Conservation (phyloP, 768 basidiomycete species). For the Leccinum longicurvipes region DNA sequence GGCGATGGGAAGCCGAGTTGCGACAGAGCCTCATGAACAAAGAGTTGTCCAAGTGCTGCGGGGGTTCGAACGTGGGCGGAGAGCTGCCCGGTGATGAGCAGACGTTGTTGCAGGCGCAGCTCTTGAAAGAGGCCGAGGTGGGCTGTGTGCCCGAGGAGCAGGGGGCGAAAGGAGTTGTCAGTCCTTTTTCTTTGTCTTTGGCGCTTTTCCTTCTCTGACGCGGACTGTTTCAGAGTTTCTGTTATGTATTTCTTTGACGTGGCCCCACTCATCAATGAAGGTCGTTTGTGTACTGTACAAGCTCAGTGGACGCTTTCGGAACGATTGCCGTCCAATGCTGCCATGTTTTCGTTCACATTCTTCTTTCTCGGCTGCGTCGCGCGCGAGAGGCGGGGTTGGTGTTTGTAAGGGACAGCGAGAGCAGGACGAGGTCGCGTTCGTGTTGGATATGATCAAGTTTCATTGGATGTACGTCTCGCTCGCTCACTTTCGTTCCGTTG, state of each 20-base stretch:
- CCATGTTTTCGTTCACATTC: constrained; percentile 80
- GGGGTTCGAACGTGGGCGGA: constrained; percentile 37
- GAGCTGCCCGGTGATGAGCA: constrained; percentile 80
- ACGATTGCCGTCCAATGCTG: constrained; percentile 75
- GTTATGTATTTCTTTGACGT: not conserved
- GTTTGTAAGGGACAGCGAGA: constrained; percentile 19
- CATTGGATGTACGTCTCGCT: constrained; percentile 34
- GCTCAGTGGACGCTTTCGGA: constrained; percentile 76
- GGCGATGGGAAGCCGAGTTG: constrained; percentile 95
- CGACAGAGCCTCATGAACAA: constrained; percentile 81
- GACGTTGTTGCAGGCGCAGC: constrained; percentile 77
- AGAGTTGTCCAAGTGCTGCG: constrained; percentile 38
- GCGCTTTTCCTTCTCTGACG: not conserved
- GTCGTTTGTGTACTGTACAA: constrained; percentile 84
- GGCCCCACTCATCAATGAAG: constrained; percentile 48
- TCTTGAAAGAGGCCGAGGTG: constrained; percentile 71
- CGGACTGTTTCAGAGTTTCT: not conserved
- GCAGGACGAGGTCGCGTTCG: constrained; percentile 52
- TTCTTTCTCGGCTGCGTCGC: constrained; percentile 74
- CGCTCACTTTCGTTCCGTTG: constrained; percentile 2
- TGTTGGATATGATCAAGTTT: constrained; percentile 38
- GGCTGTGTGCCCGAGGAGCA: constrained; percentile 68
- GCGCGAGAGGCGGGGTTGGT: constrained; percentile 61
- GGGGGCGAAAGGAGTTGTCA: constrained; percentile 55
- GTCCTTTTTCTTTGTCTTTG: not conserved